Percentiles rank a stretch among this genome's conserved stretches.
Evolutionary conservation across 495 filamentous ascomycete genomes (phyloP).

Genomic region (Pseudoneurospora amorphoporcata): DNA sequence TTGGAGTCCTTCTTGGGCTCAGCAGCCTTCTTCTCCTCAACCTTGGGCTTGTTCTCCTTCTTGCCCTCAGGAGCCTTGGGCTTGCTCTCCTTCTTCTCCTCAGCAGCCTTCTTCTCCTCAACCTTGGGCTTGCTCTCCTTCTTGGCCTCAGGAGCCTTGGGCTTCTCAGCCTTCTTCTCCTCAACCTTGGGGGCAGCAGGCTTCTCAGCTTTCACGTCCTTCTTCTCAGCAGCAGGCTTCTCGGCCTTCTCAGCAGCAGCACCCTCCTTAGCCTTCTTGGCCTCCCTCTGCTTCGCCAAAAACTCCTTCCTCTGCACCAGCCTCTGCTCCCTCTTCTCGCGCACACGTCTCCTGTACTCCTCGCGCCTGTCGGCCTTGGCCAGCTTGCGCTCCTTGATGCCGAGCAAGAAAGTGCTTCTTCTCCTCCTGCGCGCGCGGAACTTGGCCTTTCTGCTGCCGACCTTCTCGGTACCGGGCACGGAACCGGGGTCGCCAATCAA

Average conservation of each 20-base stretch:
- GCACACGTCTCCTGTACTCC: conserved; percentile 10
- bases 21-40: not conserved
- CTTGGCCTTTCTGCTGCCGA: conserved; percentile 17
- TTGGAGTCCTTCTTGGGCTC: not conserved
- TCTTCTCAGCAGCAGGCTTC: not conserved
- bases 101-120: not conserved
- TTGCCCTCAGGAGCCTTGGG: not conserved
- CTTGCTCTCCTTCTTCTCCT: not conserved
- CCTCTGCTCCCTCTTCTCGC: conserved; percentile 9
- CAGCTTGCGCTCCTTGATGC: conserved; percentile 16
- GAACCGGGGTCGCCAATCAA: conserved; percentile 23
- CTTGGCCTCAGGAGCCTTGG: not conserved
- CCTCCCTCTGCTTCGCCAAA: not conserved
- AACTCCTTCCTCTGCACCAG: conserved; percentile 3
- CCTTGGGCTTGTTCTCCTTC: not conserved
- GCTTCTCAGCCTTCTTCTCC: not conserved
- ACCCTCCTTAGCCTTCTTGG: conserved; percentile 9
- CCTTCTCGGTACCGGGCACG: conserved; percentile 20
- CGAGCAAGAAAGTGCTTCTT: conserved; percentile 6
- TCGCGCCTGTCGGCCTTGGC: conserved; percentile 14
- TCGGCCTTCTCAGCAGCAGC: not conserved
- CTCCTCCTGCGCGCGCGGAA: conserved; percentile 19
- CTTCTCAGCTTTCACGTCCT: conserved; percentile 4
- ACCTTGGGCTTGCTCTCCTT: not conserved
- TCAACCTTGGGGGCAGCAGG: not conserved